Percentiles rank a stretch among this genome's conserved stretches.
Conservation (phyloP, 768 basidiomycete genomes). For the Chalciporus chontae region DNA sequence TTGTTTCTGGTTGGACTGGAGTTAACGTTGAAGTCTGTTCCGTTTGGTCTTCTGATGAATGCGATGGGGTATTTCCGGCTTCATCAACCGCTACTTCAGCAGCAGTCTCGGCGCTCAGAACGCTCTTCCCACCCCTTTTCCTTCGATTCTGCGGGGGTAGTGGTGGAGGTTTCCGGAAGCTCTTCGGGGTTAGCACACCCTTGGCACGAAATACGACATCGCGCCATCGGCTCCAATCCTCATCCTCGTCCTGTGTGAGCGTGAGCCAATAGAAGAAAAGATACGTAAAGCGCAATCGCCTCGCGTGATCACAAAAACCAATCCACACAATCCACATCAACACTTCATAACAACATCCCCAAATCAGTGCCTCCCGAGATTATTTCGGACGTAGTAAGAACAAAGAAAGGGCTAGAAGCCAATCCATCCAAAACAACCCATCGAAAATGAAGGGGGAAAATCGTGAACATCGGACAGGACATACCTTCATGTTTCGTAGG, state of each 20-base stretch:
- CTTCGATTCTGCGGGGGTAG: constrained; percentile 60
- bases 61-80: not conserved
- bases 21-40: not conserved
- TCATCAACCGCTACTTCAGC: not conserved
- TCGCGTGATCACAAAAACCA: not conserved
- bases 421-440: not conserved
- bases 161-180: constrained; percentile 28
- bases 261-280: not conserved
- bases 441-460: not conserved
- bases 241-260: constrained; percentile 66
- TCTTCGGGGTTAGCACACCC: constrained; percentile 45
- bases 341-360: not conserved
- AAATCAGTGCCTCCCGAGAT: not conserved
- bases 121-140: constrained; percentile 47
- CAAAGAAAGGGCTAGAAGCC: not conserved
- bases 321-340: not conserved
- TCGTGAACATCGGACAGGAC: constrained; percentile 10
- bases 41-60: not conserved
- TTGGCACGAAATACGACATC: constrained; percentile 82
- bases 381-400: not conserved
- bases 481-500: constrained; percentile 79
- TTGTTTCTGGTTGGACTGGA: not conserved
- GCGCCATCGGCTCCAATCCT: constrained; percentile 87
- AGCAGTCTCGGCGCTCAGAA: constrained; percentile 1
- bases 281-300: constrained; percentile 2